These are phyloP conservation scores for Celoporthe dispersa DNA, from an alignment of 2,329 filamentous ascomycete species.

Conservation along the genomic window DNA sequence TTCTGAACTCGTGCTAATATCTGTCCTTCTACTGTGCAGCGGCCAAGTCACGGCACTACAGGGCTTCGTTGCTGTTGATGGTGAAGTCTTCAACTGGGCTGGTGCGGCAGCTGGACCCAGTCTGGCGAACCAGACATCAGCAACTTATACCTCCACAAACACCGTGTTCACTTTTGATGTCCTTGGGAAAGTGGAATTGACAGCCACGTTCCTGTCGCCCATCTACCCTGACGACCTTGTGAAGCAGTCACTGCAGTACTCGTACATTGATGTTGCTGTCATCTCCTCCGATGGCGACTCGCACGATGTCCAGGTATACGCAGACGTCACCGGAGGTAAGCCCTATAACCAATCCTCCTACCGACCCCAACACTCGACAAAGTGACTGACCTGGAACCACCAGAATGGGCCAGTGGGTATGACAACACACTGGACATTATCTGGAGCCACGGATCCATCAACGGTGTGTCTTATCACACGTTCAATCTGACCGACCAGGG, in stretches of 20 bases:
- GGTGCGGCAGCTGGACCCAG: slow-evolving; percentile 55
- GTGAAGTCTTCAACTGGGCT: slow-evolving; percentile 68
- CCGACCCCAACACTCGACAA: not conserved
- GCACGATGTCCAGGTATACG: slow-evolving; percentile 72
- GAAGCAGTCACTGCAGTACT: slow-evolving; percentile 71
- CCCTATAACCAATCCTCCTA: not conserved
- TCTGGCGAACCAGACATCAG: slow-evolving; percentile 63
- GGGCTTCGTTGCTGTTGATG: slow-evolving; percentile 72
- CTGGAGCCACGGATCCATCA: slow-evolving; percentile 62
- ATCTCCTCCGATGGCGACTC: slow-evolving; percentile 62
- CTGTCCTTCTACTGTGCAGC: slow-evolving; percentile 40
- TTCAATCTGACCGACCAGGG: slow-evolving; percentile 64
- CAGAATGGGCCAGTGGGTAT: slow-evolving; percentile 73
- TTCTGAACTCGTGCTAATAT: not conserved
- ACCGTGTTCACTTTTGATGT: slow-evolving; percentile 73
- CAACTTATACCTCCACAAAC: slow-evolving; percentile 73
- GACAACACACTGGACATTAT: slow-evolving; percentile 58
- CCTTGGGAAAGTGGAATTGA: slow-evolving; percentile 64
- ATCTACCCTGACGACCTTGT: slow-evolving; percentile 68
- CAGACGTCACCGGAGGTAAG: slow-evolving; percentile 72
- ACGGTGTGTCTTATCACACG: slow-evolving; percentile 65
- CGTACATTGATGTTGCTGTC: slow-evolving; percentile 70
- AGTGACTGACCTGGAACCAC: slow-evolving; percentile 14
- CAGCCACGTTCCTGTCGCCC: slow-evolving; percentile 72
- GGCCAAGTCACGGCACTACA: slow-evolving; percentile 66